These are phyloP conservation scores for Epichloe baconii DNA, from an alignment of 2,329 filamentous ascomycete genomes.

Conservation along the genomic window DNA sequence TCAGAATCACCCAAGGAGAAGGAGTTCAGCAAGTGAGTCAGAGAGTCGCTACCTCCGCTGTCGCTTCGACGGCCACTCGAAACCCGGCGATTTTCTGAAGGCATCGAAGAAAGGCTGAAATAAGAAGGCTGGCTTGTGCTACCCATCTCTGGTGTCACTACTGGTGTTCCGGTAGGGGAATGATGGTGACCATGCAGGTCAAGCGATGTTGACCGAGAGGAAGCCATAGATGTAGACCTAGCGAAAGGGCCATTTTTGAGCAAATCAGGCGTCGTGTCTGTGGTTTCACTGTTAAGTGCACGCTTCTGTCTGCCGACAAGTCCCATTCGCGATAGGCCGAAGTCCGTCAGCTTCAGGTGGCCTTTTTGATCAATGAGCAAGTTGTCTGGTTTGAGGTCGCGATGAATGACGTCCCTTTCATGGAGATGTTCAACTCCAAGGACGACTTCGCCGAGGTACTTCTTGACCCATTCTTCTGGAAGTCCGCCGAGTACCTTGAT, in stretches of 20 bases:
- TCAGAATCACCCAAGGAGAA: conserved; percentile 59
- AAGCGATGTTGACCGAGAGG: conserved; percentile 86
- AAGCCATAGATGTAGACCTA: conserved; percentile 70
- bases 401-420: conserved; percentile 86
- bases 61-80: conserved; percentile 75
- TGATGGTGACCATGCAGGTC: conserved; percentile 62
- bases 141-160: conserved; percentile 62
- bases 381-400: conserved; percentile 94
- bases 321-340: conserved; percentile 94
- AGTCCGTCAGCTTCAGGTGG: conserved; percentile 93
- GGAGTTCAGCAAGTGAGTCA: conserved; percentile 69
- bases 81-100: conserved; percentile 50
- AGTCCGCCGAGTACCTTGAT: conserved; percentile 89
- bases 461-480: conserved; percentile 95
- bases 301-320: conserved; percentile 92
- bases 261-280: conserved; percentile 81
- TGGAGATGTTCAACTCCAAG: conserved; percentile 95
- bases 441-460: conserved; percentile 91
- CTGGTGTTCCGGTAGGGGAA: conserved; percentile 74
- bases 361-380: conserved; percentile 93
- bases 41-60: conserved; percentile 76
- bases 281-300: conserved; percentile 61
- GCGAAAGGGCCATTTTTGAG: conserved; percentile 87
- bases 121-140: conserved; percentile 77
- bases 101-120: conserved; percentile 54